Evolutionary conservation across 164 flowering plant genomes (phyloP).

Genomic region (Warburgia ugandensis): DNA sequence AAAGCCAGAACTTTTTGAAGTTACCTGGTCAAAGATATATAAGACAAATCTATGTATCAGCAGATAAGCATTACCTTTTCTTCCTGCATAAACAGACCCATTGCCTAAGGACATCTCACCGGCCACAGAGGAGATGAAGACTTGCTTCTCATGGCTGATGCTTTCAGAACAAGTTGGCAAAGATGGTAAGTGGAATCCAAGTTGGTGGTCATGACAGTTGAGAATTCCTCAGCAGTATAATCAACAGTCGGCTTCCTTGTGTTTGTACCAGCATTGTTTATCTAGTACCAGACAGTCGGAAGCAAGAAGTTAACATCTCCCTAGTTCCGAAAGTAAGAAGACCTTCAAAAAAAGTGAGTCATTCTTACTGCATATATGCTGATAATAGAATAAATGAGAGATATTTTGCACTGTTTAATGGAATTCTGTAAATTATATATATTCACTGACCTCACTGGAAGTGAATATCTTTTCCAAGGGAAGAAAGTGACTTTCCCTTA

Average conservation of each 20-base stretch:
- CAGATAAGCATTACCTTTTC: slow-evolving; percentile 28
- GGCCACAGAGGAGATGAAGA: slow-evolving; percentile 40
- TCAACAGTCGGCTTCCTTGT: slow-evolving; percentile 28
- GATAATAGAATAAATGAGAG: too few relatives aligned
- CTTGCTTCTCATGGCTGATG: slow-evolving; percentile 35
- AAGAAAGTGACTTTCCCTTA: too few relatives aligned
- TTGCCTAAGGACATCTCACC: slow-evolving; percentile 19
- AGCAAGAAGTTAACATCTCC: neutral
- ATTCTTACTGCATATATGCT: too few relatives aligned
- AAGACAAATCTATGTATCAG: neutral
- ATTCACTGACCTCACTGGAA: too few relatives aligned
- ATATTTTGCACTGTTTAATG: too few relatives aligned
- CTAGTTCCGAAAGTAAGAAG: neutral
- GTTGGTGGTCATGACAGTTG: slow-evolving; percentile 32
- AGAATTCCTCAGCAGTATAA: slow-evolving; percentile 33
- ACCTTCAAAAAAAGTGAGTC: neutral
- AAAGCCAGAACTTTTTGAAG: neutral
- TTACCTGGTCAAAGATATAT: neutral
- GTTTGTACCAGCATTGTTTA: slow-evolving; percentile 45
- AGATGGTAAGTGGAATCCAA: slow-evolving; percentile 42
- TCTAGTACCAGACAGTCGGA: slow-evolving; percentile 12
- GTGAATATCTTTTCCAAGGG: too few relatives aligned
- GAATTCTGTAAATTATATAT: too few relatives aligned
- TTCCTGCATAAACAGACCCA: slow-evolving; percentile 30
- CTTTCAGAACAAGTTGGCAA: slow-evolving; percentile 48